phyloP scores from a whole-genome alignment of 208 protist genomes.

The Eutreptiella sp. region DNA sequence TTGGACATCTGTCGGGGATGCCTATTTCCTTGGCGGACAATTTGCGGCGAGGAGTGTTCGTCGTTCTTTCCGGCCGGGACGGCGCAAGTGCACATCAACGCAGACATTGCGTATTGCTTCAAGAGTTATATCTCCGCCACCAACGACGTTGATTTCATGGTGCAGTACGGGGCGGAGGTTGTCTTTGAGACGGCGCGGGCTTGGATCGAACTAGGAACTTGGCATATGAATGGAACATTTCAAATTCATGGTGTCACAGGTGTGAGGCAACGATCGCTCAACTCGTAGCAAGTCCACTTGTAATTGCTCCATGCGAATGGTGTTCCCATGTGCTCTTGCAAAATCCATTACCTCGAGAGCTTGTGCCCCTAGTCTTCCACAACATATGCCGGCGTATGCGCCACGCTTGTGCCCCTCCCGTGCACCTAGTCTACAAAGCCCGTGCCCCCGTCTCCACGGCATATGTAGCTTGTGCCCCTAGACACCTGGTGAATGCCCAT shows the following conservation, averaged over 20 bases:
- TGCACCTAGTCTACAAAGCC: no score
- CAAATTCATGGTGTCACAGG: constrained; percentile 68
- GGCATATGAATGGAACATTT: constrained; percentile 63
- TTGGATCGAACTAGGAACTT: constrained; percentile 73
- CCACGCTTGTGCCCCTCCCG: no score
- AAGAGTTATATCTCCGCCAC: constrained; percentile 67
- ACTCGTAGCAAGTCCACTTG: no score
- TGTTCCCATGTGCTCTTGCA: no score
- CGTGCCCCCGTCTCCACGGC: no score
- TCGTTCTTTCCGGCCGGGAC: constrained; percentile 52
- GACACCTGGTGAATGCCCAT: no score
- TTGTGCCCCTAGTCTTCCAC: no score
- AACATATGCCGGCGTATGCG: no score
- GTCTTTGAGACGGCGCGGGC: constrained; percentile 66
- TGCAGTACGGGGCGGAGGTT: constrained; percentile 64
- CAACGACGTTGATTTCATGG: constrained; percentile 46
- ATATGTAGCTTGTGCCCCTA: no score
- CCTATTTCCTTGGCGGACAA: constrained; percentile 66
- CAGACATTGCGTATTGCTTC: constrained; percentile 63
- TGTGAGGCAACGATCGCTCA: no score
- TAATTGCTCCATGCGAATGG: no score
- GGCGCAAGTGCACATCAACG: constrained; percentile 73
- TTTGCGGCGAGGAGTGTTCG: constrained; percentile 62
- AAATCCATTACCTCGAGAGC: no score
- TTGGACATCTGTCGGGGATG: constrained; percentile 71